Base-by-base conservation (phyloP, 1,284 basidiomycete species). In the Malassezia sp. region DNA sequence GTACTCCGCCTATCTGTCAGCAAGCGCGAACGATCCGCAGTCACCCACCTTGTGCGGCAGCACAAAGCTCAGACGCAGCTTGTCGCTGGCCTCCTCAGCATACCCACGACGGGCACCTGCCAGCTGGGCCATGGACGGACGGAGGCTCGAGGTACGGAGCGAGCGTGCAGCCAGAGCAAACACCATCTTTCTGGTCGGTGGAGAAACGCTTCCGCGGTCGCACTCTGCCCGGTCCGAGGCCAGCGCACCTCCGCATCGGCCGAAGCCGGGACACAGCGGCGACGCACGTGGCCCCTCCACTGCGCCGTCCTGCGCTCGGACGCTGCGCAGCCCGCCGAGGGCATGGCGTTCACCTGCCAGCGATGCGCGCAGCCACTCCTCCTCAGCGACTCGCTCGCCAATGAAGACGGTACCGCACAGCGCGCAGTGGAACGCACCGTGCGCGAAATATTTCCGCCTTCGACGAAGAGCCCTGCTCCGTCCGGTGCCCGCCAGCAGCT, bases 41-140 rank as follows among this genome's bases (percentile, higher is more conserved):
- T 42, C n/a, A 56, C 54, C 11, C 36, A 58, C 56, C 21, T 36
- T 31, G 46, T 61, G 59, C 15, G 60, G 60, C 9, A 60, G 57
- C 54, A 68, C 62, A 45, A 70, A 62, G 38, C 52, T 56, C 37
- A 70, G 60, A 57, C 61, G 59, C 29, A 70, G 57, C 58, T 70
- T 64, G 49, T 70, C 66, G 36, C 56, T 58, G 23, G 65, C 63
- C 24, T 65, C 67, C 54, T 70, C 67, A 42, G 67, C 67, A 45
- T 70, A 70, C 5, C 63, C 61, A 53, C 67, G 60, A 29, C 58
- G 61, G 23, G 61, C 61, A 36, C 60, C 60, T 39, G 48, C 41
- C 14, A 45, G 36, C 21, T 49, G 34, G 10, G 48, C 24, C 9
- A 50, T 36, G 17, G 34, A 8, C 7, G 38, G 36, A 38, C 48